Conservation (phyloP, 805 yeast genomes). For the Cyberlindnera saturnus region DNA sequence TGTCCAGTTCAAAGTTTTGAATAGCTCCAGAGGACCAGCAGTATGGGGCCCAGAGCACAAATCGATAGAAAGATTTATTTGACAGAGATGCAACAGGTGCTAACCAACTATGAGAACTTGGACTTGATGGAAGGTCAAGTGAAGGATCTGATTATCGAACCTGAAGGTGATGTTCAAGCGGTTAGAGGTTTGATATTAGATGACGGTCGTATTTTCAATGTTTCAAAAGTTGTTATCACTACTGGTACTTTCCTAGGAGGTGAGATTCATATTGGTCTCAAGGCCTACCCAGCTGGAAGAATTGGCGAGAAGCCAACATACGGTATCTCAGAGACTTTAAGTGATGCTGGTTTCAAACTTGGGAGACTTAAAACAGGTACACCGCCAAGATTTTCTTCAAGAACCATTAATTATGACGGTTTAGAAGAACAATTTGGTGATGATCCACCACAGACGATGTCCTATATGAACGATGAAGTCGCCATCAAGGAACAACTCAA, state of each 20-base stretch:
- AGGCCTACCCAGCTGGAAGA: constrained; percentile 82
- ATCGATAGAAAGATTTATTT: constrained; percentile 81
- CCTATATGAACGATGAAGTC: constrained; percentile 69
- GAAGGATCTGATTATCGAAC: constrained; percentile 70
- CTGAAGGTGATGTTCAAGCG: constrained; percentile 6
- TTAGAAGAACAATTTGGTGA: constrained; percentile 76
- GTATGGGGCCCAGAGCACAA: constrained; percentile 99
- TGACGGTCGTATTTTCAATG: constrained; percentile 54
- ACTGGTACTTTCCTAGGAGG: constrained; percentile 96
- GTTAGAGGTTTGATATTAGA: constrained; percentile 66
- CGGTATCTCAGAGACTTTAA: constrained; percentile 77
- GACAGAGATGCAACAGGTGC: constrained; percentile 67
- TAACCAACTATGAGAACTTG: constrained; percentile 51
- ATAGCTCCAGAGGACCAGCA: constrained; percentile 87
- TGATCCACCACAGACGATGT: constrained; percentile 83
- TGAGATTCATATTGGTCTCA: constrained; percentile 87
- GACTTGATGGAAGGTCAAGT: constrained; percentile 64
- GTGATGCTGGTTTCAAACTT: constrained; percentile 69
- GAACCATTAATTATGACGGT: constrained; percentile 61
- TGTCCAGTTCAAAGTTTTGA: constrained; percentile 81
- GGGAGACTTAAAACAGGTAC: constrained; percentile 97
- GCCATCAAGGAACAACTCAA: constrained; percentile 51
- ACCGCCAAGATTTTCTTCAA: constrained; percentile 79
- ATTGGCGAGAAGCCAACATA: constrained; percentile 89
- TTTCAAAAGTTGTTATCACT: constrained; percentile 74